Conservation (phyloP, 306 rosid species). For the Casuarina cunninghamiana region DNA sequence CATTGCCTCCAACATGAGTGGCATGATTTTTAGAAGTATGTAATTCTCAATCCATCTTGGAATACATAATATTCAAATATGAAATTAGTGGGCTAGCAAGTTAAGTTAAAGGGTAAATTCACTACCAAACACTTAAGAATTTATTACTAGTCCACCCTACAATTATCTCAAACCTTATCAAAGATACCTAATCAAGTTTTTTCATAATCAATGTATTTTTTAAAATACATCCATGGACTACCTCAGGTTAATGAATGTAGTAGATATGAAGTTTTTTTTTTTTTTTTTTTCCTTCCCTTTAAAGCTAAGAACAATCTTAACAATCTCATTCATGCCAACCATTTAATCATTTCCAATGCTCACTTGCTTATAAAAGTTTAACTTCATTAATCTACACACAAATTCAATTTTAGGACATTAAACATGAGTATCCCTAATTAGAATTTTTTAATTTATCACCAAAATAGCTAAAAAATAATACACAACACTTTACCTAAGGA, state of each 20-base stretch:
- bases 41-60: conserved; percentile 90
- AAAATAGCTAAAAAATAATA: conserved; percentile 9
- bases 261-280: conserved; percentile 70
- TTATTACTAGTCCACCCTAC: neutral
- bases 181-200: conserved; percentile 98
- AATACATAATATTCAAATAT: conserved; percentile 15
- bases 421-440: neutral
- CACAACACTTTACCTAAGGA: conserved; percentile 62
- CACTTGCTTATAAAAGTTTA: conserved; percentile 92
- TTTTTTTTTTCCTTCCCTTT: conserved; percentile 27
- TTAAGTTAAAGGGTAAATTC: too few species aligned
- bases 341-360: conserved; percentile 97
- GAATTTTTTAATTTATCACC: neutral
- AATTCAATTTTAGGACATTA: neutral
- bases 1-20: conserved; percentile 79
- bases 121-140: too few species aligned
- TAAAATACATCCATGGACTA: conserved; percentile 96
- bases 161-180: conserved; percentile 88
- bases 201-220: conserved; percentile 92
- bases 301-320: conserved; percentile 89
- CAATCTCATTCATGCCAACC: conserved; percentile 99
- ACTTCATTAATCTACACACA: conserved; percentile 76
- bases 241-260: conserved; percentile 98
- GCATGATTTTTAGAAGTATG: conserved; percentile 79
- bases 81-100: conserved; percentile 1